Evolutionary conservation across 225 moss, liverwort and hornwort species (phyloP).

Genomic region (Physcomitrellopsis africana): DNA sequence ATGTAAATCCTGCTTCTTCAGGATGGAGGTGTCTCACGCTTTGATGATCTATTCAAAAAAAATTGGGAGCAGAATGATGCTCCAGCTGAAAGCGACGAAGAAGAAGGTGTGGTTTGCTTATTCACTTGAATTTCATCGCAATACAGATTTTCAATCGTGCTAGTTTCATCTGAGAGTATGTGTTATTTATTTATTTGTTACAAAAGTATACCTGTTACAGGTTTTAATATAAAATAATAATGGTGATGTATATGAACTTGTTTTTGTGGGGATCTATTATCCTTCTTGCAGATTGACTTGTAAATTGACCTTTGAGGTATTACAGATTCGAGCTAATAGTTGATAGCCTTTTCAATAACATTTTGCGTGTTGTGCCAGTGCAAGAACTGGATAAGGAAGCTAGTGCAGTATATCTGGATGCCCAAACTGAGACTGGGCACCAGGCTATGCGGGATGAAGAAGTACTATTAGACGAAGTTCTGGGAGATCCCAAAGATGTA

Average conservation of each 20-base stretch:
- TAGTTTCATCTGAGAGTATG: not conserved
- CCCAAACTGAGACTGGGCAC: conserved; percentile 37
- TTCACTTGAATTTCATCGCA: conserved; percentile 9
- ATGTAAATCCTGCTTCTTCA: conserved; percentile 34
- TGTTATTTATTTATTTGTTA: not conserved
- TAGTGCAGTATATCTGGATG: conserved; percentile 52
- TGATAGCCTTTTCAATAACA: conserved; percentile 14
- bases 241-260: not conserved
- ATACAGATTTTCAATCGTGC: not conserved
- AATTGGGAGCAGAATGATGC: conserved; percentile 67
- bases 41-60: conserved; percentile 74
- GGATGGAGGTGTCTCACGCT: conserved; percentile 63
- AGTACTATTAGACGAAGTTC: conserved; percentile 70
- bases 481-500: conserved; percentile 79
- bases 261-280: conserved; percentile 19
- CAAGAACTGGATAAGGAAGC: conserved; percentile 63
- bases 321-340: conserved; percentile 1
- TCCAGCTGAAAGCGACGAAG: conserved; percentile 46
- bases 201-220: not conserved
- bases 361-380: conserved; percentile 32
- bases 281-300: not conserved
- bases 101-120: conserved; percentile 43
- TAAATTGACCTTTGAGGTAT: conserved; percentile 6
- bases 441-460: conserved; percentile 59
- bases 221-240: not conserved